Base-by-base conservation (phyloP, 306 rosid genomes). In the Adenanthera pavonina region DNA sequence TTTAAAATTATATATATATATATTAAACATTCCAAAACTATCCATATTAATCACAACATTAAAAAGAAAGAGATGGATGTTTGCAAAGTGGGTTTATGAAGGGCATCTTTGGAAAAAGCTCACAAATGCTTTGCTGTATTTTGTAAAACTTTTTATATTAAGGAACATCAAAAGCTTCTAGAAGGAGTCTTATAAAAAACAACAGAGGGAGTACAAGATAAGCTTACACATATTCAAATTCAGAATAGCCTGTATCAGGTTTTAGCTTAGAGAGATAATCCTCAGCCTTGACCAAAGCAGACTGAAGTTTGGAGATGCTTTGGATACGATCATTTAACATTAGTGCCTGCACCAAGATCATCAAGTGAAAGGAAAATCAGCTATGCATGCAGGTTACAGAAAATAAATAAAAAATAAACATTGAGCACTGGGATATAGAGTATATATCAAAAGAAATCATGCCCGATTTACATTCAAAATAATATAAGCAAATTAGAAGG, bases 321-420 rank as follows among this genome's bases (percentile, higher is more conserved):
- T 84, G 89, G 53, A 95, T 79, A 20, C 96, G 91, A 59, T 93
- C 92, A 76, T 95, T 95, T 79, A 95, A 83, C 99, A 95, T 95
- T 88, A 95, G 88, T 54, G 81, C 92, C 98, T 93, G 84, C 19
- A 84, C 46, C 81, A 87, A 72, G 69, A 87, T 72, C 75, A 76
- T 19, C 38, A 67, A 53, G 81, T 38, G 64, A 81, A 65, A 33
- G 70, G 53, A 33, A 36, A 46, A 11, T 69, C 40, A 46, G 54
- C 33, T 30, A 6, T 2, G n/a, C 75, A 54, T 41, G 33, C 10
- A 52, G 52, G 82, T 53, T 49, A 74, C 30, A 79, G 30, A 70
- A 43, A 76, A 52, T 72, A 66, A 33, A 61, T 4, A 61, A 61
- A 33, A 33, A 2, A 30, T 12, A 9, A 35, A n/a, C 78, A 41